phyloP scores from a whole-genome alignment of 2,329 filamentous ascomycete species.

The Hypoxylon sp. region DNA sequence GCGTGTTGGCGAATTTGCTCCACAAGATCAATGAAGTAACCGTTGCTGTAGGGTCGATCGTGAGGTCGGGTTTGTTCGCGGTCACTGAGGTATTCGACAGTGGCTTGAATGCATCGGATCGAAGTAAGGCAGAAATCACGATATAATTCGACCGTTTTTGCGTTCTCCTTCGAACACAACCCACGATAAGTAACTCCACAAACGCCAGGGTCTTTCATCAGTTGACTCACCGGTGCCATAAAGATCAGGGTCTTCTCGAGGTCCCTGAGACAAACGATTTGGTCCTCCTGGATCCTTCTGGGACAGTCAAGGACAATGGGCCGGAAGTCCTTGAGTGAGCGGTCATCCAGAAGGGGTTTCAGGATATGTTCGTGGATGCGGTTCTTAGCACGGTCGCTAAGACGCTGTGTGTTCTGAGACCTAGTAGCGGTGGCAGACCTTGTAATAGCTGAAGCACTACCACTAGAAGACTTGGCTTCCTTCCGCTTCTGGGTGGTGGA shows the following conservation, averaged over 20 bases:
- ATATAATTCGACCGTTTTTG: conserved; percentile 79
- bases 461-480: conserved; percentile 59
- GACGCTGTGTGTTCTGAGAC: conserved; percentile 67
- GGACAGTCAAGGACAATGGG: conserved; percentile 84
- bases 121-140: conserved; percentile 91
- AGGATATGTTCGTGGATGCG: conserved; percentile 86
- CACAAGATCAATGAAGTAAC: conserved; percentile 96
- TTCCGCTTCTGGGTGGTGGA: conserved; percentile 70
- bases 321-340: conserved; percentile 83
- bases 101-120: conserved; percentile 90
- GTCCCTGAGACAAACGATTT: conserved; percentile 92
- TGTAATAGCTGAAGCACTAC: conserved; percentile 70
- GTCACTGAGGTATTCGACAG: conserved; percentile 87
- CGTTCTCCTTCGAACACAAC: conserved; percentile 82
- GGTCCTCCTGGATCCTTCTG: conserved; percentile 82
- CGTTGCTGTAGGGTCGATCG: conserved; percentile 93
- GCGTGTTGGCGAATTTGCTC: conserved; percentile 95
- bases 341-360: conserved; percentile 80
- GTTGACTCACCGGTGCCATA: conserved; percentile 90
- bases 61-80: conserved; percentile 86
- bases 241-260: conserved; percentile 94
- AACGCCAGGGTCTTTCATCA: conserved; percentile 66
- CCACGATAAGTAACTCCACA: conserved; percentile 78
- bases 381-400: conserved; percentile 79
- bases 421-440: conserved; percentile 67